Base-by-base conservation (phyloP, 805 yeast species). In the Wickerhamiella sergipiensis region DNA sequence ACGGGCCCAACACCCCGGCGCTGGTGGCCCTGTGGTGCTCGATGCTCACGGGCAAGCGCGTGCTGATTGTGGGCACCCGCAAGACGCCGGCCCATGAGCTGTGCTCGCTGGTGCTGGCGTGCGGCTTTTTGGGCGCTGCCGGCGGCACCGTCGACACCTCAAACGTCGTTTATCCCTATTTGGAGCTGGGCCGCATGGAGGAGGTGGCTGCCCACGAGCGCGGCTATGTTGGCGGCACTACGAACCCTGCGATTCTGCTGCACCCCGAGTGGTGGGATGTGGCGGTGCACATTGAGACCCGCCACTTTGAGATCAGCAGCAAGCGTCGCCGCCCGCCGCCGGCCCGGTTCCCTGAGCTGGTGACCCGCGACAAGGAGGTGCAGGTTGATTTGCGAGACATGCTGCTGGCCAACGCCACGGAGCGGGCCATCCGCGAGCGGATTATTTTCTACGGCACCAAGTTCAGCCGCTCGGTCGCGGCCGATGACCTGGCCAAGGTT, bases 191-290 rank as follows among this genome's bases (percentile, higher is more conserved):
- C 22, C 75, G 76, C 52, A 73, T 75, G 22, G 80, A 76, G 52
- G 67, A 75, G 10, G 64, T 78, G 52, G 69, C 71, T 47, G 64
- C 68, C 47, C 71, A 78, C 47, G 72, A 69, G 12, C 76, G 78
- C 15, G 76, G 78, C 15, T 78, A 64, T 58, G 64, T 78, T 53
- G 83, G 81, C 1, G 83, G 83, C 15, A 78, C 79, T 33, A 77
- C 77, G 52, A 78, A 78, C 61, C 80, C 81, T 6, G 76, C 79
- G 43, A 78, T 78, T 64, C 74, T 74, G 55, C 62, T 69, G 45
- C 78, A 77, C 54, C 78, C 77, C 43, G 68, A 65, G 46, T 67
- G 79, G 61, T 78, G 80, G 79, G 83, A 78, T 55, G 58, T 78
- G 12, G 62, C 78, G 40, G 74, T 76, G 53, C 80, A 78, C 57